A percentile compares a stretch with the other conserved stretches of the same genome.
Evolutionary conservation across 768 basidiomycete genomes (phyloP).

Genomic region (Sporobolomyces pararoseus): DNA sequence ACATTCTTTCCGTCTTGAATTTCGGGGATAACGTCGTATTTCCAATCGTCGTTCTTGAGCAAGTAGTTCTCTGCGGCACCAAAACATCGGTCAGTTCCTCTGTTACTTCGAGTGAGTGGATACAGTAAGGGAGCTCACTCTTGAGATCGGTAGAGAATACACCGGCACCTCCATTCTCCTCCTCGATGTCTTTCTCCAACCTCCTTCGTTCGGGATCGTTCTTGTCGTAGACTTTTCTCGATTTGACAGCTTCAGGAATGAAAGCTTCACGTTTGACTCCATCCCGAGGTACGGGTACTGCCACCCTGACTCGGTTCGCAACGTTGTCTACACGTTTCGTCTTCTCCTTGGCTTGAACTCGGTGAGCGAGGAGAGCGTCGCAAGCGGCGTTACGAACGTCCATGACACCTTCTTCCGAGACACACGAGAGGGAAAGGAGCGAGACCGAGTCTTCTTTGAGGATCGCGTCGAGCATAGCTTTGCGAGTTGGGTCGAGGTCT

Average conservation of each 20-base stretch:
- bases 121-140: no score
- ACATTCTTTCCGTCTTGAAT: conserved; percentile 98
- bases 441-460: conserved; percentile 67
- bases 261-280: conserved; percentile 80
- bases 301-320: conserved; percentile 92
- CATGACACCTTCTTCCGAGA: conserved; percentile 97
- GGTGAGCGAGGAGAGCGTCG: conserved; percentile 87
- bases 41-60: conserved; percentile 86
- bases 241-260: conserved; percentile 79
- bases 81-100: conserved; percentile 14
- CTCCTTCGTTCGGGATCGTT: conserved; percentile 70
- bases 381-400: conserved; percentile 91
- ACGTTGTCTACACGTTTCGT: conserved; percentile 88
- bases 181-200: conserved; percentile 76
- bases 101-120: no score
- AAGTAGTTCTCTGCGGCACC: conserved; percentile 72
- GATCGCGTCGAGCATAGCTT: conserved; percentile 80
- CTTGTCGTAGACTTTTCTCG: conserved; percentile 77
- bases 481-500: conserved; percentile 71
- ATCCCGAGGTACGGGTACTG: conserved; percentile 82
- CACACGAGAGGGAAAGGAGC: conserved; percentile 81
- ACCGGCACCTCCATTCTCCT: conserved; percentile 81
- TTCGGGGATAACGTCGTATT: conserved; percentile 94
- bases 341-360: conserved; percentile 89
- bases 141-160: conserved; percentile 86